Base-by-base conservation (phyloP, 495 filamentous ascomycete species). In the Coniosporium apollinis region DNA sequence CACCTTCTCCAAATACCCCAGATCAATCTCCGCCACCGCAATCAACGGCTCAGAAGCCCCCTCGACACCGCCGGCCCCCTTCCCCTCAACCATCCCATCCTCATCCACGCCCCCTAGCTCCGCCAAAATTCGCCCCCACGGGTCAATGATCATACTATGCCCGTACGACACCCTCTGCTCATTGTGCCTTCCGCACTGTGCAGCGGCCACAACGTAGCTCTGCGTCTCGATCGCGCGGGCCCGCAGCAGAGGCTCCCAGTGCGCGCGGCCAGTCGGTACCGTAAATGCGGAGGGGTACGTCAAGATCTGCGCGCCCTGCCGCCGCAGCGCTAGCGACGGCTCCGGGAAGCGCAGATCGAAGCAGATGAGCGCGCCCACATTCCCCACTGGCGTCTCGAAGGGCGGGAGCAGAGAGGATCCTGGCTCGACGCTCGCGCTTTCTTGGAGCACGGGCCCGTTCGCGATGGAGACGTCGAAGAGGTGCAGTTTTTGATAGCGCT, bases 241-340 rank as follows among this genome's bases (percentile, higher is more conserved):
- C 22, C 79, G 62, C 5, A 96, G 57, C 1, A 96, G 56, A 0
- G 66, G 54, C 42, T 79, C 70, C 87, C 87, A 96, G 52, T 96
- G 89, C 5, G 79, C 84, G 30, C 60, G 60, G 0, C 89, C 87
- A 0, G 89, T 94, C 1, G 77, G 77, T 2, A 92, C 65, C 7
- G 85, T 94, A 51, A 94, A 96, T 11, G 89, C 87, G 1, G 77
- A 84, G 2, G 87, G 89, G 54, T 81, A 94, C 0, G 83, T 76
- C 33, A 96, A 65, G 34, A 93, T 61, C 30, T 92, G 70, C 10
- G 81, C 82, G 19, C 66, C 64, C 38, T 74, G 67, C 30, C 70
- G 66, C 10, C 66, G 68, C 13, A 94, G 62, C 4, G 72, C 60
- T 10, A 89, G 56, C 3, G 70, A 65, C 8, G 77, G 69, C 42